Conservation (phyloP, 805 yeast genomes). For the Middelhovenomyces tepae region DNA sequence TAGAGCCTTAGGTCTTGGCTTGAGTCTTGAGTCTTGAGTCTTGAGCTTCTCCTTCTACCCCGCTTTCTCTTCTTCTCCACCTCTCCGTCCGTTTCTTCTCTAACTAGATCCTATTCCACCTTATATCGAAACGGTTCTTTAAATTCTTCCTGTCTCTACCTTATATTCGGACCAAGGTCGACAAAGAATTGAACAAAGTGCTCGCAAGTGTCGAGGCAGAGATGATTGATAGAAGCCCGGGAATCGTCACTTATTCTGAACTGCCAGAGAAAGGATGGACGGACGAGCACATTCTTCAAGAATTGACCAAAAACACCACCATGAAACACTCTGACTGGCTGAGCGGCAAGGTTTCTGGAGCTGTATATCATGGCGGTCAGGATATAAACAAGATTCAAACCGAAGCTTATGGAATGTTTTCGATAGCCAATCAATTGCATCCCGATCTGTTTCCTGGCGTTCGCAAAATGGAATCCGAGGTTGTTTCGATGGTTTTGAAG, state of each 20-base stretch:
- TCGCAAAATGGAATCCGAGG: constrained; percentile 92
- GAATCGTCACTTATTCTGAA: constrained; percentile 18
- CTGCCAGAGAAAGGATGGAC: constrained; percentile 58
- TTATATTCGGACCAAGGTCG: constrained; percentile 45
- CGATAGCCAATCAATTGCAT: constrained; percentile 89
- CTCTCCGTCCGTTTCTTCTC: background rate
- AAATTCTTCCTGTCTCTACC: constrained; percentile 36
- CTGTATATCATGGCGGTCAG: constrained; percentile 93
- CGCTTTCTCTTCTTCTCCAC: background rate
- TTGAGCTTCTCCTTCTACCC: too few relatives aligned
- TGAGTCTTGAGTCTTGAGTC: too few relatives aligned
- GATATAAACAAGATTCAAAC: constrained; percentile 68
- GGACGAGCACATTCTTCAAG: constrained; percentile 36
- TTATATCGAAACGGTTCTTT: background rate
- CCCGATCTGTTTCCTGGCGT: constrained; percentile 97
- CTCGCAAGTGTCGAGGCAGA: constrained; percentile 43
- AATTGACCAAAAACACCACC: constrained; percentile 36
- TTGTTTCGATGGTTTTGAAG: constrained; percentile 79
- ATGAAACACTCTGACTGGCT: constrained; percentile 74
- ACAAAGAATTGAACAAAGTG: constrained; percentile 46
- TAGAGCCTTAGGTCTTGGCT: too few relatives aligned
- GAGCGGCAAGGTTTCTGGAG: constrained; percentile 83
- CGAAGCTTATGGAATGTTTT: constrained; percentile 61
- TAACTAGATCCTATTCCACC: background rate
- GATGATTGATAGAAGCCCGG: constrained; percentile 46